Percentiles rank a stretch among this genome's conserved stretches.
Conservation (phyloP, 176 grass and related monocot species). For the Oryza meyeriana region DNA sequence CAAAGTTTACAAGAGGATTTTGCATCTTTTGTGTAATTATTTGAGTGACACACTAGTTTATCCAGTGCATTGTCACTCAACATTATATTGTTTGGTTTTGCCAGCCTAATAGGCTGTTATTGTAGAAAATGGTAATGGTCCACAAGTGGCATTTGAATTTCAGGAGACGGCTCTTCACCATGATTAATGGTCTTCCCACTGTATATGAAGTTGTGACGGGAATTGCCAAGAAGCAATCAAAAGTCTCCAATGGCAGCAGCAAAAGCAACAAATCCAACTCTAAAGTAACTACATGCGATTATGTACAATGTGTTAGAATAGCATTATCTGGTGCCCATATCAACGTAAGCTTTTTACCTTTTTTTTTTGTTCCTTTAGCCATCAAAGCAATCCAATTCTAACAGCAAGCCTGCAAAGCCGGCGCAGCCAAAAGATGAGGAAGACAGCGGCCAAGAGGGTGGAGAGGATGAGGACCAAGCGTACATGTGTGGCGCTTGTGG, state of each 20-base stretch:
- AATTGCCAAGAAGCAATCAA: constrained; percentile 56
- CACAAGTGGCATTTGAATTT: constrained; percentile 39
- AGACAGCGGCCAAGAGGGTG: constrained; percentile 43
- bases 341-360: not conserved
- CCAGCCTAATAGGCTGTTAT: not conserved
- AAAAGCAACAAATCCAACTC: constrained; percentile 56
- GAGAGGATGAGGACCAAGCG: constrained; percentile 49
- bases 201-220: constrained; percentile 84
- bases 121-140: not conserved
- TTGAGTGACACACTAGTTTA: not conserved
- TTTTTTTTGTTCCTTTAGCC: constrained; percentile 19
- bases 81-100: not conserved
- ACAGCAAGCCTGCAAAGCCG: constrained; percentile 46
- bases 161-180: constrained; percentile 72
- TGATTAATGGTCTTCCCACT: constrained; percentile 81
- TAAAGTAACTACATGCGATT: constrained; percentile 41
- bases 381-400: constrained; percentile 35
- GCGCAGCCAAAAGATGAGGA: constrained; percentile 49
- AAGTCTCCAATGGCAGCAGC: constrained; percentile 56
- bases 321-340: not conserved
- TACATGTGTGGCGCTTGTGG: constrained; percentile 72
- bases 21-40: constrained; percentile 17
- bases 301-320: not conserved
- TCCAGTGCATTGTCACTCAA: not conserved
- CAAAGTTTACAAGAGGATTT: constrained; percentile 5